A percentile compares a stretch with the other conserved stretches of the same genome.
phyloP scores from a whole-genome alignment of 345 rosid species.

The Anacardium occidentale region DNA sequence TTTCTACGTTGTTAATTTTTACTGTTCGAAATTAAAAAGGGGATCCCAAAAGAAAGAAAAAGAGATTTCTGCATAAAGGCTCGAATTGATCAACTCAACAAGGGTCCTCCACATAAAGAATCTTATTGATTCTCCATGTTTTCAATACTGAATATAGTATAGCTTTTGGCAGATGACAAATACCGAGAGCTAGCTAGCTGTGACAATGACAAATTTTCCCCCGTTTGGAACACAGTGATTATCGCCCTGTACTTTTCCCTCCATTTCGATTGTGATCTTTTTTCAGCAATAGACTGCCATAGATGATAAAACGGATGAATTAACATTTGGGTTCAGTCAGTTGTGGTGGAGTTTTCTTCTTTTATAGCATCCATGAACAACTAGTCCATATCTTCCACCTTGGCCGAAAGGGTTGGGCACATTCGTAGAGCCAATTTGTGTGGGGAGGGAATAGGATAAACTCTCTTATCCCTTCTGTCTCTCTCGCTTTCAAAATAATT shows the following conservation, averaged over 20 bases:
- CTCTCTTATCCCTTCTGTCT: not conserved
- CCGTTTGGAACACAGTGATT: not conserved
- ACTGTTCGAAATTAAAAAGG: too few relatives aligned
- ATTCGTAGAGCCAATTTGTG: too few relatives aligned
- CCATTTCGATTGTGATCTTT: not conserved
- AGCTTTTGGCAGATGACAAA: not conserved
- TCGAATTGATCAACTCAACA: not conserved
- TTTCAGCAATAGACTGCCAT: not conserved
- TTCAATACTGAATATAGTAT: not conserved
- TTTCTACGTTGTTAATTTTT: too few relatives aligned
- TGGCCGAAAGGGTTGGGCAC: not conserved
- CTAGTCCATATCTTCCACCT: not conserved
- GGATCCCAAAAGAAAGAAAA: not conserved
- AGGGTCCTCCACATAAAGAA: not conserved
- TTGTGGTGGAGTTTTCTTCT: not conserved
- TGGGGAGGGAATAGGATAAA: too few relatives aligned
- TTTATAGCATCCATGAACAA: not conserved
- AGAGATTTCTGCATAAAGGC: not conserved
- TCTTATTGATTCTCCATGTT: not conserved
- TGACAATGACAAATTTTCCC: conserved; percentile 8
- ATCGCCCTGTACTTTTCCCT: not conserved
- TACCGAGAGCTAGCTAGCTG: conserved; percentile 3
- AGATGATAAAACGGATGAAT: not conserved
- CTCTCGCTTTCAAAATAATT: conserved; percentile 11
- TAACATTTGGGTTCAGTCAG: conserved; percentile 5